Base-by-base conservation (phyloP, 1,139 yeast species). In the Candida labiduridarum region DNA sequence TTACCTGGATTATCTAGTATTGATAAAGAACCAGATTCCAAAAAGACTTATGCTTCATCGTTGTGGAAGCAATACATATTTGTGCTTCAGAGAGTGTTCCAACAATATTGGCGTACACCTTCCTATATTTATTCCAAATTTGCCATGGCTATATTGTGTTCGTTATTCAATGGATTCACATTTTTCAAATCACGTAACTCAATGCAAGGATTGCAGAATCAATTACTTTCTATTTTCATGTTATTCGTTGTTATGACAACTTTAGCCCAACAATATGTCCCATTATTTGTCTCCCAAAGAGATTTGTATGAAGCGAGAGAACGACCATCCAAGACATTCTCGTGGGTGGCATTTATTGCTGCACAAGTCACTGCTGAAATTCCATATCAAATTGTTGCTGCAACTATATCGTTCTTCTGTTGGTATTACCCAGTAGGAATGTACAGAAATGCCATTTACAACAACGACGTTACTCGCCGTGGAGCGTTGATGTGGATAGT, bases 371-470 rank as follows among this genome's bases (percentile, higher is more conserved):
- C 84, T 16, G 85, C 81, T 34, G 97, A 90, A 64, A 65, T 88
- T 34, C 96, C 96, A 29, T 87, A 89, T 86, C 87, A 87, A 61
- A 59, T 83, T 15, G 52, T 84, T 3, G 74, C 79, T 50, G 91
- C 90, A 54, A 82, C 92, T 0, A 25, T 87, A 5, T 78, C 86
- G 3, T 90, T 78, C 71, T 80, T 88, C 63, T 79, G 84, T 52
- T 89, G 88, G 84, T 90, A 89, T 68, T 90, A 87, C 64, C 80
- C 80, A 14, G 82, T 88, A 55, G 96, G 95, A 1, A 71, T 84
- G 52, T 81, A 83, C 60, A 52, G 62, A 10, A 85, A 85, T 63
- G 87, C 90, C 7, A 66, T 66, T 4, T 57, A 63, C 38, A 64
- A 61, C 31, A 56, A 61, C 46, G 36, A 56, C 1, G 65, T 64